These are phyloP conservation scores for Phytophthora hibernalis DNA, from an alignment of 352 stramenopile species.

Conservation along the genomic window DNA sequence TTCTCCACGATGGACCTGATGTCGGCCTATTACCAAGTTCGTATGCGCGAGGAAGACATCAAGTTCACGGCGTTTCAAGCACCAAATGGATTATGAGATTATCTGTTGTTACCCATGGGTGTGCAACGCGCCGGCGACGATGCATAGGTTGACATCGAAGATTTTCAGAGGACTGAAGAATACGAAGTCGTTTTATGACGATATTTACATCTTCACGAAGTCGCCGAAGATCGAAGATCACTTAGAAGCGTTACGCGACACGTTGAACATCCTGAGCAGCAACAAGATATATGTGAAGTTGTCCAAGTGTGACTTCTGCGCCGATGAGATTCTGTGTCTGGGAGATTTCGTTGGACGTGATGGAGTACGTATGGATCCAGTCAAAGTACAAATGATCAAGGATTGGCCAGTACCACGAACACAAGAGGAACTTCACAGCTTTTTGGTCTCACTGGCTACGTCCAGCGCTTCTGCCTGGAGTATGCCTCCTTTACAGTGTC, in stretches of 20 bases:
- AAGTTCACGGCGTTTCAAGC: slow-evolving; percentile 26
- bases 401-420: slow-evolving; percentile 4
- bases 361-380: slow-evolving; percentile 4
- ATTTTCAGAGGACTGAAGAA: slow-evolving; percentile 2
- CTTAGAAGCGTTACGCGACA: slow-evolving; percentile 5
- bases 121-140: not conserved
- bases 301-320: slow-evolving; percentile 8
- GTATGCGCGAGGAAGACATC: slow-evolving; percentile 31
- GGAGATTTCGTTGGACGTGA: slow-evolving; percentile 3
- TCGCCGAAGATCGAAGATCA: slow-evolving; percentile 5
- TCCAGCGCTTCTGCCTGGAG: slow-evolving; percentile 1
- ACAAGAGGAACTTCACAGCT: slow-evolving; percentile 12
- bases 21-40: slow-evolving; percentile 30
- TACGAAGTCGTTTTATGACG: slow-evolving; percentile 19
- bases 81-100: slow-evolving; percentile 17
- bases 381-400: slow-evolving; percentile 6
- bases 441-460: slow-evolving; percentile 8
- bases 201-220: slow-evolving; percentile 19
- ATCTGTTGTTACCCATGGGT: slow-evolving; percentile 8
- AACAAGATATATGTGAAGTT: slow-evolving; percentile 22
- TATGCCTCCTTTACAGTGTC: not conserved
- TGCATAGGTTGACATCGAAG: slow-evolving; percentile 15
- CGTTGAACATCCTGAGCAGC: slow-evolving; percentile 1
- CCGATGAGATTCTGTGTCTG: not conserved
- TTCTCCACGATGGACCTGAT: slow-evolving; percentile 36